Evolutionary conservation across 306 rosid species (phyloP), one percentile per base, ranked within the genome.

Genomic region (Lathyrus aphaca): DNA sequence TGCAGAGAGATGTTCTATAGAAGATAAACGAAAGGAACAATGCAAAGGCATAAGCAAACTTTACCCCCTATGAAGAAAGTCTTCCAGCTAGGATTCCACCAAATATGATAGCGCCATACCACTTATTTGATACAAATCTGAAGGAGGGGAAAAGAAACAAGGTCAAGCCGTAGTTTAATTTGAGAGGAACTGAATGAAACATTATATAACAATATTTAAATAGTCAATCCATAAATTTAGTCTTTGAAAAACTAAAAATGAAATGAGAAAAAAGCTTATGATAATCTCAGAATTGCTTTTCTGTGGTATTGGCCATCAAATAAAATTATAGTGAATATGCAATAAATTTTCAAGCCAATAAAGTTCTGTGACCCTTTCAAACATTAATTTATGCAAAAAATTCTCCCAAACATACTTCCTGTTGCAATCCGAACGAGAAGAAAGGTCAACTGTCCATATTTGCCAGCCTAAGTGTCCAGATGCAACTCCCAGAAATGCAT

Each of bases 111-210:
- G 93, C 97, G 63, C 98, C 98, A 79, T 85, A 93, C 97, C 98
- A 93, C 84, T 93, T 93, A 81, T 93, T 93, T 55, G 98, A 93
- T 77, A 82, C 81, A 82, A 93, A 93, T 71, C 98, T 93, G 86
- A 51, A 46, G 25, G 72, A 48, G 16, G 35, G 29, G 42, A 68
- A 54, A 39, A 3, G 66, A 62, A 13, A 69, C 27, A 29, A 57
- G 49, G 57, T 71, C 48, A 55, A 64, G 53, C 29, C 39, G 59
- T 61, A 8, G 55, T 61, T 77, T 53, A 68, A 61, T 29, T 29
- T 12, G 19, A 73, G 67, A 40, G 19, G 19, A 56, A 60, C 18
- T 13, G n/a, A 69, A 67, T 1, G 17, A 45, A 49, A 46, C 9
- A 43, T 30, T 30, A 60, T 71, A 67, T 46, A 16, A 40, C 43